phyloP scores from a whole-genome alignment of 495 filamentous ascomycete genomes.

The Wilcoxina mikolae region DNA sequence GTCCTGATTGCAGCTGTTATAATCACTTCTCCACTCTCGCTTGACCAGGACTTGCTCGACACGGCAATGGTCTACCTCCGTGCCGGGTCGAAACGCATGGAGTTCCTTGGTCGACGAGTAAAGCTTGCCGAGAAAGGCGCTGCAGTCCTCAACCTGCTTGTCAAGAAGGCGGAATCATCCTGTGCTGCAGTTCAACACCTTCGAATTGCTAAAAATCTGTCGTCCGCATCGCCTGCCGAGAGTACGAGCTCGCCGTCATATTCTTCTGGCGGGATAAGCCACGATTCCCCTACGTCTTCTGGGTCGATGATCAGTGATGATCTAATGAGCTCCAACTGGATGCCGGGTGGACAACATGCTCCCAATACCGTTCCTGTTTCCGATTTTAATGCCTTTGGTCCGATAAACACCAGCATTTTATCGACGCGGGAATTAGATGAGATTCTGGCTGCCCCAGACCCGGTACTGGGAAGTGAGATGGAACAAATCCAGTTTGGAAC shows the following conservation, averaged over 20 bases:
- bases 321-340: too few species aligned
- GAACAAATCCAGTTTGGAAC: not conserved
- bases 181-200: conserved; percentile 13
- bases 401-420: conserved; percentile 1
- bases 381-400: not conserved
- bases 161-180: conserved; percentile 20
- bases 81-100: conserved; percentile 16
- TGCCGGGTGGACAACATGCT: not conserved
- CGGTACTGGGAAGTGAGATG: not conserved
- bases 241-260: not conserved
- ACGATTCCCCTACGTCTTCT: not conserved
- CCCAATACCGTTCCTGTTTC: not conserved
- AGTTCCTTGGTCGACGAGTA: conserved; percentile 21
- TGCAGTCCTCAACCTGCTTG: conserved; percentile 21
- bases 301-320: not conserved
- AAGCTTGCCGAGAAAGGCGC: conserved; percentile 26
- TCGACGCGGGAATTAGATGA: conserved; percentile 3
- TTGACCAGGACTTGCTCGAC: conserved; percentile 17
- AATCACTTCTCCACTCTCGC: conserved; percentile 20
- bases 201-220: not conserved
- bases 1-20: conserved; percentile 43
- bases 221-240: not conserved
- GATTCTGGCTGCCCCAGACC: not conserved
- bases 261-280: not conserved
- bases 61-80: conserved; percentile 17